Conservation (phyloP, 345 rosid species). For the Arabis hirsuta region DNA sequence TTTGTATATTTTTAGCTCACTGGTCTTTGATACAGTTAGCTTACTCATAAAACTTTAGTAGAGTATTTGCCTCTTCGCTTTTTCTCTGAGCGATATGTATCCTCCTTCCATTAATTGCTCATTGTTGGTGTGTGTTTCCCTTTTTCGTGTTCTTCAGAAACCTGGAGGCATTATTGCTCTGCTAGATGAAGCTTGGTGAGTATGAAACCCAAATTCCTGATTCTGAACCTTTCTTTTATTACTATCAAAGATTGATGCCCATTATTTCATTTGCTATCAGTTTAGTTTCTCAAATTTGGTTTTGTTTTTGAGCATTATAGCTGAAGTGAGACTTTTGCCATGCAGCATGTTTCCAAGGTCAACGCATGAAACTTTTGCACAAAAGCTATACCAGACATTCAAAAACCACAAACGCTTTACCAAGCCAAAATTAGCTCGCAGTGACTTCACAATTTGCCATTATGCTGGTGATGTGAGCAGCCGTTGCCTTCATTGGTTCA, state of each 20-base stretch:
- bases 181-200: conserved; percentile 99
- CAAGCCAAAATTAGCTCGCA: conserved; percentile 95
- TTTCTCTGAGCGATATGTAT: not conserved
- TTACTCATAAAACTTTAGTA: not conserved
- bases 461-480: conserved; percentile 98
- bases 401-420: conserved; percentile 87
- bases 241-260: conserved; percentile 1
- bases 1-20: conserved; percentile 22
- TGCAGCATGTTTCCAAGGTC: conserved; percentile 99
- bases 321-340: conserved; percentile 42
- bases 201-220: conserved; percentile 17
- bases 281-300: conserved; percentile 22
- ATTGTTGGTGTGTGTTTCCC: conserved; percentile 23
- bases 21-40: conserved; percentile 10
- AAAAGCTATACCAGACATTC: conserved; percentile 94
- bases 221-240: conserved; percentile 22
- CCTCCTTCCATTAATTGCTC: conserved; percentile 20
- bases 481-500: conserved; percentile 35
- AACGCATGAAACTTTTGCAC: conserved; percentile 98
- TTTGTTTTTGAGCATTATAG: conserved; percentile 32
- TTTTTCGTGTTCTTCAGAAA: conserved; percentile 66
- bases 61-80: not conserved
- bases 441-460: conserved; percentile 95
- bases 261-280: conserved; percentile 11
- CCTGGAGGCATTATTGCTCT: conserved; percentile 99